Evolutionary conservation across 192 early-diverging fungal genomes (phyloP), one percentile per base, ranked within the genome.

Genomic region (Coemansia sp.): DNA sequence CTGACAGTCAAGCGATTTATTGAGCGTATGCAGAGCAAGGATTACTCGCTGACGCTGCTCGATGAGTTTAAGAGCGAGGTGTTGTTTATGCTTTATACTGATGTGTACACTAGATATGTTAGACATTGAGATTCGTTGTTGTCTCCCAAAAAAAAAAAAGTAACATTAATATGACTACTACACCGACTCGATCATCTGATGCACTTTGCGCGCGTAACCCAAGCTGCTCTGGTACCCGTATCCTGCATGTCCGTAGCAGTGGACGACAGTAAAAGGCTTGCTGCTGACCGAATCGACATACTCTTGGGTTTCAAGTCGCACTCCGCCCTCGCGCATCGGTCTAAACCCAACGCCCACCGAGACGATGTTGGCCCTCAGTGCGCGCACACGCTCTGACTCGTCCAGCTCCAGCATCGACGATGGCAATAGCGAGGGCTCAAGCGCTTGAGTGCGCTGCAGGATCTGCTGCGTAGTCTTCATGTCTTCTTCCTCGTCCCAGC

Each of bases 161-260:
- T 26, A 26, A 26, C 26, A 26, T 26, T 26, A 26, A 26, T 26
- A 26, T 26, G 26, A 26, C 26, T 26, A 26, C 17, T 37, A 19
- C 32, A 17, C 17, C 8, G 57, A n/a, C 19, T 68, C 35, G 0
- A 74, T 40, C 21, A 70, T 6, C 11, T 64, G 52, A n/a, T 17
- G 38, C 13, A 76, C 74, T 7, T 38, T 40, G 32, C 66, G 44
- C 9, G 75, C 75, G 49, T 64, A 77, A 19, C 61, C 69, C 14
- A 72, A 14, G 44, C 75, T 77, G 62, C 62, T 76, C 68, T 67
- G 70, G 44, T 78, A 86, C 68, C 87, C 90, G 79, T 80, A 89
- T 2, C 88, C 88, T 13, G 76, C 86, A 69, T 91, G 90, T 3
- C 90, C 90, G 64, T 91, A 91, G 67, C 86, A 87, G 64, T 91